phyloP scores from a whole-genome alignment of 352 stramenopile species.

The Elongisporangium undulatum region DNA sequence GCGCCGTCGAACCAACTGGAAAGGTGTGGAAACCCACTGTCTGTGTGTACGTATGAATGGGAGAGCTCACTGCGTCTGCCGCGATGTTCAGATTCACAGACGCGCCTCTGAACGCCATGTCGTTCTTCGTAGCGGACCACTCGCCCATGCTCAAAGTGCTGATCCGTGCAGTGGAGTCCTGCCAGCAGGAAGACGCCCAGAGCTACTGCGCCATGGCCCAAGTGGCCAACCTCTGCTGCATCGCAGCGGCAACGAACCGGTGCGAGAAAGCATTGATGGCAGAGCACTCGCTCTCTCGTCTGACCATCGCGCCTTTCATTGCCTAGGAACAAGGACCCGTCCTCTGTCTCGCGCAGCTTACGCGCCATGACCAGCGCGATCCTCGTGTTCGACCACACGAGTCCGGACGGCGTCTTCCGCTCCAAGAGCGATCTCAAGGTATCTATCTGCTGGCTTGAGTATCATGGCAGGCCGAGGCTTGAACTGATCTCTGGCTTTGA shows the following conservation, averaged over 20 bases:
- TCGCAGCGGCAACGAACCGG: neutral
- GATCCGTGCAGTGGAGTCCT: conserved; percentile 30
- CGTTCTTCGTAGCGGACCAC: conserved; percentile 60
- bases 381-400: conserved; percentile 54
- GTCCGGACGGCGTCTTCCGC: conserved; percentile 34
- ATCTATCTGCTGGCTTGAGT: neutral
- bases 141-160: conserved; percentile 57
- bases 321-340: conserved; percentile 29
- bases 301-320: neutral
- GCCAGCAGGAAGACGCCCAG: conserved; percentile 28
- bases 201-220: conserved; percentile 14
- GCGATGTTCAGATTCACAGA: conserved; percentile 22
- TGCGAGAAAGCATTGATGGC: neutral
- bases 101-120: conserved; percentile 41
- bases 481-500: neutral
- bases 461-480: neutral
- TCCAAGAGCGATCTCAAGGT: conserved; percentile 62
- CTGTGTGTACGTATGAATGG: neutral
- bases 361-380: conserved; percentile 54
- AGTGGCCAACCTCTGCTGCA: conserved; percentile 25
- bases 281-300: neutral
- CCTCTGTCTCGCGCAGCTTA: conserved; percentile 36
- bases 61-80: neutral
- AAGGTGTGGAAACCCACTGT: conserved; percentile 13
- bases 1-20: conserved; percentile 40